Base-by-base conservation (phyloP, 2,329 filamentous ascomycete genomes). In the Colletotrichum sp. region DNA sequence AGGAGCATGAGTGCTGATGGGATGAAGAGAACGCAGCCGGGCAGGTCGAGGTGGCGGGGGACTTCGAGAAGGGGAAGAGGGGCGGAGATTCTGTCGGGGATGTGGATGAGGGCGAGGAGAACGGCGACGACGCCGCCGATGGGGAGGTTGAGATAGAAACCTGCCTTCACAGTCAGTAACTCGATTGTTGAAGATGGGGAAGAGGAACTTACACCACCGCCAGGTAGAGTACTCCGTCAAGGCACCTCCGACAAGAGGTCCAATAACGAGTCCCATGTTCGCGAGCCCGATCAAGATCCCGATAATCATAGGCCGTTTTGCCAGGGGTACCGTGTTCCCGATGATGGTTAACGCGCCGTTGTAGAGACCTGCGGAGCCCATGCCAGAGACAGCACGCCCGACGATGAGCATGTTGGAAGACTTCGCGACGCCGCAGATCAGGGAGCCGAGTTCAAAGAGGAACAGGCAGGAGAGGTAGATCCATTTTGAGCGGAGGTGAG, bases 91-190 rank as follows among this genome's bases (percentile, higher is more conserved):
- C 84, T 83, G 18, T 87, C 85, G 16, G 86, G 87, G 13, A 87
- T 81, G 62, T 80, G 78, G 26, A 85, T 75, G 12, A 86, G 69
- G 2, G 81, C 24, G 9, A 88, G 64, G 13, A 83, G 79, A 6
- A 81, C 6, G 10, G 81, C 85, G 4, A 85, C 82, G 16, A 86
- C 18, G 4, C 78, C 84, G 6, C 87, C 87, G 32, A 88, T 62
- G 1, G 88, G 87, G 7, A 89, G 82, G 78, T 89, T 89, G 81
- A 89, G 83, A 76, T 86, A 89, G 78, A 88, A 89, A 69, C 85
- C 84, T 83, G 52, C 15, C 1, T n/a, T 18, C 1, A 4, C 1
- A 2, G 12, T 75, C 5, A 75, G 55, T 5, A 36, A 15, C 8
- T 32, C 10, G 4, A 1, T 8, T 26, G 4, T 3, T 12, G 6